Percentiles rank a stretch among this genome's conserved stretches.
These are phyloP conservation scores for Fraxinus latifolia DNA, from an alignment of 305 asterid species.

Conservation along the genomic window DNA sequence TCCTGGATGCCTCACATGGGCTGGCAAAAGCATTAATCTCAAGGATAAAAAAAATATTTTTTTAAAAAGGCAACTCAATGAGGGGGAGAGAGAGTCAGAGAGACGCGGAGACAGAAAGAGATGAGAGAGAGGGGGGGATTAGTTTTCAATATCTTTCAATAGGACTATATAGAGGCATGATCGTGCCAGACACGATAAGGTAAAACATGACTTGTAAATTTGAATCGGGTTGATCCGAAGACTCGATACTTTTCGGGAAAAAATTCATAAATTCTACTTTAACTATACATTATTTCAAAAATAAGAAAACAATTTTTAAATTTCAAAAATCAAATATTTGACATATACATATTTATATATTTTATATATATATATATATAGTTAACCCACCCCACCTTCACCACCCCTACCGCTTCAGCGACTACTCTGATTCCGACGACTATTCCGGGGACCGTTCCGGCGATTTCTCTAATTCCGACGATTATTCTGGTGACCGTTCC, in stretches of 20 bases:
- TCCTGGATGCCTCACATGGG: background rate
- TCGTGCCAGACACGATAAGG: background rate
- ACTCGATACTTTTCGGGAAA: background rate
- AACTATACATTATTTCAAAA: too few relatives aligned
- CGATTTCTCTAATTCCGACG: too few relatives aligned
- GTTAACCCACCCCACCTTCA: too few relatives aligned
- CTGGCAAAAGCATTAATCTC: background rate
- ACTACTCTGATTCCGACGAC: too few relatives aligned
- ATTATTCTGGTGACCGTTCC: too few relatives aligned
- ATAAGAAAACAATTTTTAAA: too few relatives aligned
- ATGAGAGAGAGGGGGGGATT: background rate
- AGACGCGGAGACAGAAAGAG: background rate
- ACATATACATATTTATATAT: too few relatives aligned
- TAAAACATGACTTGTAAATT: background rate
- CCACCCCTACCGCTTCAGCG: too few relatives aligned
- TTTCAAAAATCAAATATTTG: too few relatives aligned
- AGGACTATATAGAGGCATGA: background rate
- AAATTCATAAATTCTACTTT: too few relatives aligned
- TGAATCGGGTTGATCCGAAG: background rate
- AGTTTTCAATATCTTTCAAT: background rate
- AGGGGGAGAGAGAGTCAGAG: background rate
- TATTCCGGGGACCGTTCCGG: too few relatives aligned
- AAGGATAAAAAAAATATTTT: background rate
- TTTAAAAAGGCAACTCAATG: background rate
- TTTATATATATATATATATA: too few relatives aligned